Evolutionary conservation across 2,329 filamentous ascomycete genomes (phyloP).

Genomic region (Botrytis deweyae): DNA sequence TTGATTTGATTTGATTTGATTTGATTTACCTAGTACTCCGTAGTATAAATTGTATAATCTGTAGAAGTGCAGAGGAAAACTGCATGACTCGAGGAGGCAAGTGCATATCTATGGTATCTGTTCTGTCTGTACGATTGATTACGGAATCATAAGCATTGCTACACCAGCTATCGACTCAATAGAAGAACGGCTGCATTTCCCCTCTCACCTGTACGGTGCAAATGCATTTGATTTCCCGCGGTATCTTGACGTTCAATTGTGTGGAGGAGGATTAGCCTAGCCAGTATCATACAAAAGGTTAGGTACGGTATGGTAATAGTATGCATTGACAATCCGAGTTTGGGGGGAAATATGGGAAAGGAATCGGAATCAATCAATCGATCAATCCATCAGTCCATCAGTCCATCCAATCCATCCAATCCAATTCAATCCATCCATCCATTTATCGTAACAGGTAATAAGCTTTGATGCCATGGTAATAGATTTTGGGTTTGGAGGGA

Average conservation of each 20-base stretch:
- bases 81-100: background rate
- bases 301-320: background rate
- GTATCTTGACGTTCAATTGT: background rate
- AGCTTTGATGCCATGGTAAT: background rate
- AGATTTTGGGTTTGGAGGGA: background rate
- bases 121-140: background rate
- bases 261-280: background rate
- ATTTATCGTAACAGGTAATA: constrained; percentile 3
- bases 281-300: background rate
- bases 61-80: background rate
- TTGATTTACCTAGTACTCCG: no score
- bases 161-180: background rate
- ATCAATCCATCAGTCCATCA: background rate
- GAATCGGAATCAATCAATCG: background rate
- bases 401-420: background rate
- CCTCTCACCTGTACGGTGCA: background rate
- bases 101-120: background rate
- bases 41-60: background rate
- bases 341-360: background rate
- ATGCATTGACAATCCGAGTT: constrained; percentile 6
- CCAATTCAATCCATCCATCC: background rate
- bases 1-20: background rate
- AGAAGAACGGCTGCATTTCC: background rate
- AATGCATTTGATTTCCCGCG: background rate
- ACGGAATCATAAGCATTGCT: background rate